Evolutionary conservation across 1,139 yeast genomes (phyloP), one percentile per base, ranked within the genome.

Genomic region (Petasospora fabianii): DNA sequence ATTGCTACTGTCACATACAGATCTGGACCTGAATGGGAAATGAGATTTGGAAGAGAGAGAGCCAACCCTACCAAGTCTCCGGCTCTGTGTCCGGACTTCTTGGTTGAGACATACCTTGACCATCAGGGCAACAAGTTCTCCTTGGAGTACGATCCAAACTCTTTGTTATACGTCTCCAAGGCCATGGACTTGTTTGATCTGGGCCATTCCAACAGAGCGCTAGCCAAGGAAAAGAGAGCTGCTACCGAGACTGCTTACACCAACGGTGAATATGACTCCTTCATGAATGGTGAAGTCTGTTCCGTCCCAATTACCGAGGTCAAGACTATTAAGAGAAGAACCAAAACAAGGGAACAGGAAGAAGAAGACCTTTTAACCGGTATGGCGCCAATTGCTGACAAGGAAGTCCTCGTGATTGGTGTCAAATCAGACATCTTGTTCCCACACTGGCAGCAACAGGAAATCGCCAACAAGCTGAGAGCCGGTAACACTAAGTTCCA

Each of bases 21-120:
- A 50, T 85, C 95, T 1, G 97, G 97, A 0, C 97, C 97, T 2
- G 97, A 88, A 61, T 88, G 97, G 97, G 97, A 88, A 58, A 77
- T 80, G 51, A 66, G 97, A 43, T 88, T 88, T 61, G 96, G 96
- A 3, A 75, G 95, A 43, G 87, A 84, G 53, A 70, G 97, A 45
- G 84, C 95, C 0, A 92, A 86, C 58, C 92, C 88, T 24, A 66
- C 79, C 6, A 71, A 70, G 45, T 74, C 84, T 6, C 96, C 96
- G 1, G 96, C 96, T 0, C 67, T 90, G 35, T 88, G 97, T 60
- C 95, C 97, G 0, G 97, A 88, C 56, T 88, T 87, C 58, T 65
- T 88, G 44, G 90, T 88, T 35, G 97, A 88, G 61, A 88, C 96
- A 0, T 88, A 88, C 54, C 69, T 88, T 51, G 97, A 88, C 59